phyloP scores from a whole-genome alignment of 139 green algal genomes.

The Astrephomene gubernaculifera region DNA sequence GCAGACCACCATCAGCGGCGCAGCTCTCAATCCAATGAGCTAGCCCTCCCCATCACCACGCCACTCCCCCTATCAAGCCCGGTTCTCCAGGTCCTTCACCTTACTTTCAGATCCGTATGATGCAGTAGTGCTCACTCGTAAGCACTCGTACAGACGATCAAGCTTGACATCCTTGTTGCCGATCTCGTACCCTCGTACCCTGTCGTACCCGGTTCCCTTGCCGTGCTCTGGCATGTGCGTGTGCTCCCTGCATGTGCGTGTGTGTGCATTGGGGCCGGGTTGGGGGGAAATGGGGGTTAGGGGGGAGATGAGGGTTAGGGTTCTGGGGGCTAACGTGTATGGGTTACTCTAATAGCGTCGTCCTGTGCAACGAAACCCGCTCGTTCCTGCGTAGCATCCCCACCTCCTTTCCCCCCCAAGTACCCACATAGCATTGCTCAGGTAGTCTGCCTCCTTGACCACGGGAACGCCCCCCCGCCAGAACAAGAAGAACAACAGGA shows the following conservation, averaged over 20 bases:
- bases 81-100: conserved; percentile 67
- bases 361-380: background rate
- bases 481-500: too few relatives aligned
- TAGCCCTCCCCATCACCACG: background rate
- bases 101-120: conserved; percentile 83
- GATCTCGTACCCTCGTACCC: conserved; percentile 87
- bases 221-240: conserved; percentile 40
- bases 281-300: background rate
- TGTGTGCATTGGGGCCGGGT: too few relatives aligned
- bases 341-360: background rate
- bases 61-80: conserved; percentile 8
- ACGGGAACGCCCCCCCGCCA: conserved; percentile 67
- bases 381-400: background rate
- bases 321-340: too few relatives aligned
- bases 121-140: conserved; percentile 90
- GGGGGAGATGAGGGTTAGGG: background rate
- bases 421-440: conserved; percentile 53
- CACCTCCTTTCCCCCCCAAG: background rate
- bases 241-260: too few relatives aligned
- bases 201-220: conserved; percentile 77
- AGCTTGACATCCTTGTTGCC: conserved; percentile 78
- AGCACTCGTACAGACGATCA: conserved; percentile 90
- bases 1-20: too few relatives aligned
- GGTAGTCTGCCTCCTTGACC: conserved; percentile 94
- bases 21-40: background rate